Percentiles rank a stretch among this genome's conserved stretches.
Evolutionary conservation across 306 rosid genomes (phyloP).

Genomic region (Dryas alaskensis): DNA sequence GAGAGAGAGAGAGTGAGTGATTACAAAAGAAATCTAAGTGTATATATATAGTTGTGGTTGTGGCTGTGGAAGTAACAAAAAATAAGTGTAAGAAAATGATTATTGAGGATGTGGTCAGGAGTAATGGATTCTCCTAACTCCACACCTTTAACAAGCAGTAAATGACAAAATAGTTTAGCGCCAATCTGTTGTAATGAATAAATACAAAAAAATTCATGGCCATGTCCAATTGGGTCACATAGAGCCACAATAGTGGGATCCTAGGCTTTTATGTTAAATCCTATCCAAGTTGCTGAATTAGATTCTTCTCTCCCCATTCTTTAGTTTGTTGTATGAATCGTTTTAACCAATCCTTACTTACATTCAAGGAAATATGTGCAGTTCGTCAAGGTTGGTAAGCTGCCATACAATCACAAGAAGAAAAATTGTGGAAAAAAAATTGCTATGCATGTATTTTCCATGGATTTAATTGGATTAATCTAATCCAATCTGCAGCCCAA

Average conservation of each 20-base stretch:
- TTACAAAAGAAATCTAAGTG: slow-evolving; percentile 18
- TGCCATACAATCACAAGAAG: neutral
- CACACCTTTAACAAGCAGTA: slow-evolving; percentile 22
- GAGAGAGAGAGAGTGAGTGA: neutral
- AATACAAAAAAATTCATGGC: slow-evolving; percentile 4
- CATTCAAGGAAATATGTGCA: neutral
- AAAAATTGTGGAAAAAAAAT: too few species aligned
- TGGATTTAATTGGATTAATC: neutral
- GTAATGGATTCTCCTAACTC: slow-evolving; percentile 30
- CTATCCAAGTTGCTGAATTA: neutral
- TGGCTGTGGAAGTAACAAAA: slow-evolving; percentile 24
- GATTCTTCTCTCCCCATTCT: too few species aligned
- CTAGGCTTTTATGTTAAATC: neutral
- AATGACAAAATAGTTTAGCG: slow-evolving; percentile 29
- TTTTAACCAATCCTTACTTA: too few species aligned
- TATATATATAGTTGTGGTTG: slow-evolving; percentile 13
- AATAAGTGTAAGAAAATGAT: slow-evolving; percentile 38
- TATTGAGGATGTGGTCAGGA: slow-evolving; percentile 43
- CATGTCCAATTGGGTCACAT: neutral
- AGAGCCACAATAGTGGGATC: slow-evolving; percentile 23
- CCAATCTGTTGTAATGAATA: neutral
- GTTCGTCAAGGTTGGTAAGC: neutral
- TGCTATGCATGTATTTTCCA: too few species aligned
- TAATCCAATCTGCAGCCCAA: neutral
- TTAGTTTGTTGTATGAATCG: too few species aligned